Conservation (phyloP, 169 alveolate species). For the Plasmodium yoelii region DNA sequence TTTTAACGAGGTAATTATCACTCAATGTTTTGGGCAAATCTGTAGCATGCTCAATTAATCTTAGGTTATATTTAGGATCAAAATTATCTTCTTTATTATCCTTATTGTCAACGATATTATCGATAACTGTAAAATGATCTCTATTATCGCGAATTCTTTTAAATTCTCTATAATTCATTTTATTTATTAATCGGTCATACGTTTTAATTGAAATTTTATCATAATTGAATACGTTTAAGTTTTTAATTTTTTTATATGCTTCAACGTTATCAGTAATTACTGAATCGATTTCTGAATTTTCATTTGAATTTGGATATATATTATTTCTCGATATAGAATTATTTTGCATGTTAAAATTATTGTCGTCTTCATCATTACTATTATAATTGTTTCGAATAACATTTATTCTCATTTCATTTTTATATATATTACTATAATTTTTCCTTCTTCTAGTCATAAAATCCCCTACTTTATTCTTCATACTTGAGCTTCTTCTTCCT, state of each 20-base stretch:
- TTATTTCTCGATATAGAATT: constrained; percentile 28
- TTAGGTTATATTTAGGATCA: constrained; percentile 80
- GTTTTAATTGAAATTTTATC: constrained; percentile 52
- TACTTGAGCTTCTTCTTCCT: not conserved
- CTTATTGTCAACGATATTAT: constrained; percentile 48
- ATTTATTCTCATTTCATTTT: constrained; percentile 45
- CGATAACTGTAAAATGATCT: constrained; percentile 57
- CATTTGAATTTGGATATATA: constrained; percentile 44
- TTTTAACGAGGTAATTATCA: constrained; percentile 35
- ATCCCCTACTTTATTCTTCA: constrained; percentile 16
- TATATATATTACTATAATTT: constrained; percentile 12
- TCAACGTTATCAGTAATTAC: constrained; percentile 32
- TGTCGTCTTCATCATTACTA: constrained; percentile 69
- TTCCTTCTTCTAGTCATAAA: constrained; percentile 6
- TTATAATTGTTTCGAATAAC: constrained; percentile 56
- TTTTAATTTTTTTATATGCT: constrained; percentile 25
- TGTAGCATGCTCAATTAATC: constrained; percentile 81
- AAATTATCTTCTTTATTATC: constrained; percentile 27
- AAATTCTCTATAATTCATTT: constrained; percentile 73
- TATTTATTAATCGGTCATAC: constrained; percentile 58
- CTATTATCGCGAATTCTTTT: constrained; percentile 33
- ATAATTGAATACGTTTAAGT: constrained; percentile 64
- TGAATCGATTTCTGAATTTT: constrained; percentile 58
- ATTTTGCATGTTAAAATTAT: constrained; percentile 22
- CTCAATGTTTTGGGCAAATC: constrained; percentile 68